A percentile compares a stretch with the other conserved stretches of the same genome.
These are phyloP conservation scores for Colletotrichum kahawae DNA, from an alignment of 2,329 filamentous ascomycete genomes.

Conservation along the genomic window DNA sequence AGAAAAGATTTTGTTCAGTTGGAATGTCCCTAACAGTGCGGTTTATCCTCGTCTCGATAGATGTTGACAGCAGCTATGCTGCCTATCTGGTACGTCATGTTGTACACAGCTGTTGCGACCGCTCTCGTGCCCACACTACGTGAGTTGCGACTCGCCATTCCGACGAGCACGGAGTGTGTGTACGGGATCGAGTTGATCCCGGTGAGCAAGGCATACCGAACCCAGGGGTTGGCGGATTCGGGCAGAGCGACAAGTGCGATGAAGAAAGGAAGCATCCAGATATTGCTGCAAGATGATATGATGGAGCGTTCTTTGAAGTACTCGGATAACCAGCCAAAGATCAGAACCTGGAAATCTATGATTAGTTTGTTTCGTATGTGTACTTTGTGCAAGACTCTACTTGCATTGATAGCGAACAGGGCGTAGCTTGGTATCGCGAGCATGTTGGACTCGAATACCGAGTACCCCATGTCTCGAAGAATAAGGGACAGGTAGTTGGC, in stretches of 20 bases:
- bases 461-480: constrained; percentile 26
- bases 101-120: constrained; percentile 55
- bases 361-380: constrained; percentile 38
- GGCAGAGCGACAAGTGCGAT: constrained; percentile 48
- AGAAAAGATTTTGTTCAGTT: accelerated
- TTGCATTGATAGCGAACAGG: constrained; percentile 33
- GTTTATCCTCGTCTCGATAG: constrained; percentile 56
- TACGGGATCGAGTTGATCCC: constrained; percentile 61
- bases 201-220: constrained; percentile 54
- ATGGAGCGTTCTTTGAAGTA: constrained; percentile 52
- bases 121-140: constrained; percentile 48
- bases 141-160: constrained; percentile 47
- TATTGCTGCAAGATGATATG: constrained; percentile 49
- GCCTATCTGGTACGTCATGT: constrained; percentile 50
- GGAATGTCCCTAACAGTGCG: constrained; percentile 24
- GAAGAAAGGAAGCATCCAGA: constrained; percentile 61
- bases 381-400: constrained; percentile 53
- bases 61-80: constrained; percentile 50
- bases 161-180: constrained; percentile 54
- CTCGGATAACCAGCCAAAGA: constrained; percentile 46
- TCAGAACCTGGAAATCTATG: constrained; percentile 35
- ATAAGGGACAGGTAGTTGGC: constrained; percentile 28
- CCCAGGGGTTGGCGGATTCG: constrained; percentile 50
- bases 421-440: constrained; percentile 23
- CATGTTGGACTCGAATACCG: constrained; percentile 54